Percentiles rank a stretch among this genome's conserved stretches.
phyloP scores from a whole-genome alignment of 148 eudicot species.

The Agrostemma githago region DNA sequence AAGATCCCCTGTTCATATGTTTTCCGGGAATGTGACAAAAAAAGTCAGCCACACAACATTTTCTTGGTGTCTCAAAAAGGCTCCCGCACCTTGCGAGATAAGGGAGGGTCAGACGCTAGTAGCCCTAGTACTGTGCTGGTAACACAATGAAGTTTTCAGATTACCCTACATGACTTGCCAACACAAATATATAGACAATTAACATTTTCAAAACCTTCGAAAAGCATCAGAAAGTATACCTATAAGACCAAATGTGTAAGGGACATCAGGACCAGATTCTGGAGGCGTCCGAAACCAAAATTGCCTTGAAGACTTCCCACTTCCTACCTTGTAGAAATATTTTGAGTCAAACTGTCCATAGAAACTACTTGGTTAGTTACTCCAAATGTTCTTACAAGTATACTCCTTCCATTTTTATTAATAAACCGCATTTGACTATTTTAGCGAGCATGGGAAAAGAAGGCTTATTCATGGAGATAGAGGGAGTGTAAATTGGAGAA shows the following conservation, averaged over 20 bases:
- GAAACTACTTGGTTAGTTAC: conserved; percentile 2
- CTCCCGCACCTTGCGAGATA: not conserved
- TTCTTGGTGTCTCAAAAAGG: not conserved
- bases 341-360: conserved; percentile 59
- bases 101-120: not conserved
- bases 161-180: not conserved
- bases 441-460: not conserved
- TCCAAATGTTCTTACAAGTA: not conserved
- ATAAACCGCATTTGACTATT: not conserved
- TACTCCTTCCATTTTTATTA: not conserved
- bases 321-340: conserved; percentile 66
- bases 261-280: conserved; percentile 63
- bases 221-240: conserved; percentile 38
- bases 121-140: not conserved
- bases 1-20: conserved; percentile 56
- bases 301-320: conserved; percentile 42
- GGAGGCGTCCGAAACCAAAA: conserved; percentile 88
- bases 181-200: too few species aligned
- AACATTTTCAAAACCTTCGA: too few species aligned
- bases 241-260: conserved; percentile 85
- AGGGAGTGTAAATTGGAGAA: not conserved
- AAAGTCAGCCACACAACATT: not conserved
- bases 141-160: not conserved
- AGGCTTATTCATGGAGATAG: not conserved
- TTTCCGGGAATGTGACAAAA: not conserved